phyloP scores from a whole-genome alignment of 805 yeast genomes.

The Wickerhamiella brachini region DNA sequence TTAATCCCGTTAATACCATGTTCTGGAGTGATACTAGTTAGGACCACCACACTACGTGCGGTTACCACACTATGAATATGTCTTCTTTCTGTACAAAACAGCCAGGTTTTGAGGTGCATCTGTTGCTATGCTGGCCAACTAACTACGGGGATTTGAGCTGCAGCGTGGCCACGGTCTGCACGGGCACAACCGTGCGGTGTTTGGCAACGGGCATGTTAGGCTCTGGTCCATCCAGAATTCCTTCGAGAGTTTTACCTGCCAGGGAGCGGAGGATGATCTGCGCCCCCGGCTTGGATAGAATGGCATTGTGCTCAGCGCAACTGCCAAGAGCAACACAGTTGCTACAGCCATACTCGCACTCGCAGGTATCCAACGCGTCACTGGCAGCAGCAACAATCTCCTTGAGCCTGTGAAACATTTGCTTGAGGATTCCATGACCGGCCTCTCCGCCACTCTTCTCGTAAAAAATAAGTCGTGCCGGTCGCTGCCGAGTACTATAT shows the following conservation, averaged over 20 bases:
- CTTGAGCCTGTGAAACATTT: conserved; percentile 68
- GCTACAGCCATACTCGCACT: conserved; percentile 55
- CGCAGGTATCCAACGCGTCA: conserved; percentile 47
- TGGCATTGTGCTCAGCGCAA: conserved; percentile 71
- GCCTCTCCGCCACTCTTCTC: conserved; percentile 71
- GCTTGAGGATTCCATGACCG: conserved; percentile 69
- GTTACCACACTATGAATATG: too few species aligned
- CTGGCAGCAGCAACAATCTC: conserved; percentile 48
- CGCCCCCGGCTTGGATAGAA: conserved; percentile 80
- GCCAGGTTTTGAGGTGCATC: too few species aligned
- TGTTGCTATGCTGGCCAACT: too few species aligned
- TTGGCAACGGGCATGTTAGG: conserved; percentile 13
- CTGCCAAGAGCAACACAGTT: conserved; percentile 72
- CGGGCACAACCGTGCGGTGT: conserved; percentile 1
- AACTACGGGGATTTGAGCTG: not conserved
- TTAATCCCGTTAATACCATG: too few species aligned
- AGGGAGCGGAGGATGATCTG: conserved; percentile 50
- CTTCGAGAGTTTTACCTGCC: conserved; percentile 39
- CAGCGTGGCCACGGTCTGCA: not conserved
- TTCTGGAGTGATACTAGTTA: too few species aligned
- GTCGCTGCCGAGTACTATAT: conserved; percentile 59
- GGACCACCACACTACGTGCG: too few species aligned
- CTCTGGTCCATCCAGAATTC: conserved; percentile 26
- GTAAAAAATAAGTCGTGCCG: conserved; percentile 73
- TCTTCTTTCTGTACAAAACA: too few species aligned